Conservation (phyloP, 805 yeast species). For the Saturnispora bothae region DNA sequence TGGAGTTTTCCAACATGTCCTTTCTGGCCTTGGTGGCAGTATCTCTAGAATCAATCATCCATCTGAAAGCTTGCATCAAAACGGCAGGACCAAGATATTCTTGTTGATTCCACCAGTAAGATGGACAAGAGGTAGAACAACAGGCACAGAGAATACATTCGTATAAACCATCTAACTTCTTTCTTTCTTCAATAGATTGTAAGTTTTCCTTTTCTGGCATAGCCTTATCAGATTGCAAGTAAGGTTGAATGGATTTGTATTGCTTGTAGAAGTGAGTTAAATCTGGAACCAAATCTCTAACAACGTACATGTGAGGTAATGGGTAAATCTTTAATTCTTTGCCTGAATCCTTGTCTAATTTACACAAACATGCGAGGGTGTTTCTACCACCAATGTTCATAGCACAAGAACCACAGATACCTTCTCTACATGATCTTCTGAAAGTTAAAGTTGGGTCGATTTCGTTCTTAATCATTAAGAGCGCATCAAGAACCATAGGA, state of each 20-base stretch:
- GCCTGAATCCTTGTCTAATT: constrained; percentile 69
- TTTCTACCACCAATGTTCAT: constrained; percentile 98
- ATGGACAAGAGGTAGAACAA: constrained; percentile 97
- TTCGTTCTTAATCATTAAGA: constrained; percentile 90
- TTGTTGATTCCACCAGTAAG: constrained; percentile 99
- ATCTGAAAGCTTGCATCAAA: constrained; percentile 97
- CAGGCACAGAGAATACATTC: constrained; percentile 98
- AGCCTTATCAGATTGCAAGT: constrained; percentile 77
- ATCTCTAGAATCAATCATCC: constrained; percentile 97
- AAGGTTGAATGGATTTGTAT: constrained; percentile 96
- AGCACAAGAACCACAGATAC: constrained; percentile 99
- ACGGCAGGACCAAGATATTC: constrained; percentile 98
- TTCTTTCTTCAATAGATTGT: constrained; percentile 87
- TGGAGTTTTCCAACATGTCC: constrained; percentile 87
- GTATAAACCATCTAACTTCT: constrained; percentile 91
- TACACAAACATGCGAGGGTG: constrained; percentile 93
- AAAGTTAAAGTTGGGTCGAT: constrained; percentile 92
- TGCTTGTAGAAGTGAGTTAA: constrained; percentile 96
- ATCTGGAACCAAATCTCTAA: constrained; percentile 95
- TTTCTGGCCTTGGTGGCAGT: constrained; percentile 74
- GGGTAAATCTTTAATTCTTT: constrained; percentile 87
- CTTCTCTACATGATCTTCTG: constrained; percentile 98
- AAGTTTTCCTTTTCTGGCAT: constrained; percentile 88
- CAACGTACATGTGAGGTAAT: constrained; percentile 95
- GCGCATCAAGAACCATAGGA: constrained; percentile 95